A percentile compares a stretch with the other conserved stretches of the same genome.
phyloP scores from a whole-genome alignment of 495 filamentous ascomycete species.

The Aeminium ludgeri region DNA sequence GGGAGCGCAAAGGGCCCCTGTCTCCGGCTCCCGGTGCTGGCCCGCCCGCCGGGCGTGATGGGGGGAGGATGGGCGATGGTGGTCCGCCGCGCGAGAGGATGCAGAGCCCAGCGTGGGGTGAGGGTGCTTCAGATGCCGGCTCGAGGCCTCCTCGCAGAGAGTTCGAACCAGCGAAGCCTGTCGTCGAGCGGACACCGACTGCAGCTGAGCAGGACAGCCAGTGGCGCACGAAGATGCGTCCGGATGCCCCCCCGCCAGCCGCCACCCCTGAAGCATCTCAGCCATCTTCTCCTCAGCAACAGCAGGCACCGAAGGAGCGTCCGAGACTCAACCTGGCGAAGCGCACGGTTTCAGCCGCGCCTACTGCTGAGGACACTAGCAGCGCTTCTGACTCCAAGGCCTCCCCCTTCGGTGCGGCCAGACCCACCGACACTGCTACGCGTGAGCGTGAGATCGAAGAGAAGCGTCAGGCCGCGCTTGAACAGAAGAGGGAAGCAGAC shows the following conservation, averaged over 20 bases:
- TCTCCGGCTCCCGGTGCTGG: slow-evolving; percentile 41
- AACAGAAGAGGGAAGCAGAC: slow-evolving; percentile 74
- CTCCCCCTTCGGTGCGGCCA: slow-evolving; percentile 81
- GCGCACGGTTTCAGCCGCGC: slow-evolving; percentile 64
- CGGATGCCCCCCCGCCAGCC: slow-evolving; percentile 36
- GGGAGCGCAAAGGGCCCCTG: slow-evolving; percentile 89
- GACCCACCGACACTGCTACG: slow-evolving; percentile 75
- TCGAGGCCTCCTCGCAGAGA: slow-evolving; percentile 70
- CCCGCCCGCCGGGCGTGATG: slow-evolving; percentile 15
- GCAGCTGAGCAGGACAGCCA: slow-evolving; percentile 75
- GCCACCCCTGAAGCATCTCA: slow-evolving; percentile 44
- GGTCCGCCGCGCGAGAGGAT: slow-evolving; percentile 43
- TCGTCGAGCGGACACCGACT: slow-evolving; percentile 50
- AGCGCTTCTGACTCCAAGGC: slow-evolving; percentile 54
- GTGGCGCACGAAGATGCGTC: slow-evolving; percentile 71
- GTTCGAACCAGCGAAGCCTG: slow-evolving; percentile 44
- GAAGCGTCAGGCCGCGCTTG: slow-evolving; percentile 53
- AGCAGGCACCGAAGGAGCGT: slow-evolving; percentile 37
- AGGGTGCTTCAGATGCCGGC: slow-evolving; percentile 61
- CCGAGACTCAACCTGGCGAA: slow-evolving; percentile 74
- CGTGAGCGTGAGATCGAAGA: slow-evolving; percentile 81
- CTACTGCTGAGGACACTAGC: slow-evolving; percentile 32
- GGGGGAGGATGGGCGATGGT: slow-evolving; percentile 38
- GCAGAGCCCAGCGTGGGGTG: slow-evolving; percentile 71
- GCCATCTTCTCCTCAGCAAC: slow-evolving; percentile 45